Conservation (phyloP, 306 rosid genomes). For the cucumber (Cucumis sativus) region Cucumber_9930_V3 NC_026660.2:19140501-19141000, state of each 20-base stretch:
- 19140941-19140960: not conserved
- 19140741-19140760: not conserved
- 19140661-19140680: constrained; percentile 9
- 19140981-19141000: not conserved
- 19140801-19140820: not conserved
- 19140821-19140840: not conserved
- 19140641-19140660: constrained; percentile 7
- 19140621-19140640: constrained; percentile 9
- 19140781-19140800: not conserved
- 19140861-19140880: not conserved
- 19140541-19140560: not conserved
- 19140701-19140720: not conserved
- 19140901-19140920: not conserved
- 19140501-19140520: not conserved
- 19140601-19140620: not conserved
- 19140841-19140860: no score
- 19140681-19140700: not conserved
- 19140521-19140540: not conserved
- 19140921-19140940: not conserved
- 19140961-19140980: not conserved
- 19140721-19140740: not conserved
- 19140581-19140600: not conserved
- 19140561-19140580: not conserved
- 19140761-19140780: not conserved
- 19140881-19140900: no score